Evolutionary conservation across 2,329 filamentous ascomycete genomes (phyloP).

Genomic region (Xenosphaeropsis pyriputrescens): DNA sequence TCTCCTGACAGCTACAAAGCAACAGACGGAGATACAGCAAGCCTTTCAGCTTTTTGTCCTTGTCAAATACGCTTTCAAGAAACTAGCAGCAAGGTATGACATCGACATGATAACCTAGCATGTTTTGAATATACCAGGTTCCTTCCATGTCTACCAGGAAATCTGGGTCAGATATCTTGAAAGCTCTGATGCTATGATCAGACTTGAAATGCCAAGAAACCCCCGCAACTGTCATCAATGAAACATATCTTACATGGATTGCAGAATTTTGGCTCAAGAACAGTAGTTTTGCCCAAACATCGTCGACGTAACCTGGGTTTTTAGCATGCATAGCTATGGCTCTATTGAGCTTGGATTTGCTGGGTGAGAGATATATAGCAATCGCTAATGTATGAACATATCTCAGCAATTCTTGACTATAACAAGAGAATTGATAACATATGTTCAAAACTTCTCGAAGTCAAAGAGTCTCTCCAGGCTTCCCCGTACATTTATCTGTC

Average conservation of each 20-base stretch:
- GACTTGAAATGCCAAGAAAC: conserved; percentile 45
- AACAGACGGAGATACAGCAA: conserved; percentile 32
- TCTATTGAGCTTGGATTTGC: conserved; percentile 24
- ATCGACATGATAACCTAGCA: conserved; percentile 29
- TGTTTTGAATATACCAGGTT: conserved; percentile 47
- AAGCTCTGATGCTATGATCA: conserved; percentile 15
- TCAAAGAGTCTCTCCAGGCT: conserved; percentile 46
- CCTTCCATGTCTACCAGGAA: conserved; percentile 48
- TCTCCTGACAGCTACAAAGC: conserved; percentile 2
- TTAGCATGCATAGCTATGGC: conserved; percentile 24
- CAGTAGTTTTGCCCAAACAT: conserved; percentile 35
- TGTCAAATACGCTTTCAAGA: conserved; percentile 44
- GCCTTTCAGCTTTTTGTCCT: conserved; percentile 27
- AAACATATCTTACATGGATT: conserved; percentile 33
- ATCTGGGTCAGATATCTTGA: conserved; percentile 24
- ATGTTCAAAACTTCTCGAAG: conserved; percentile 27
- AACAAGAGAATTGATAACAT: conserved; percentile 26
- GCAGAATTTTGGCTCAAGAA: conserved; percentile 31
- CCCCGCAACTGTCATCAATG: conserved; percentile 48
- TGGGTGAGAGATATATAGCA: conserved; percentile 34
- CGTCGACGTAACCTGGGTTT: conserved; percentile 47
- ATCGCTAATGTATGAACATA: conserved; percentile 49
- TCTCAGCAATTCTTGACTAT: conserved; percentile 35
- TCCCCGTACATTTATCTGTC: conserved; percentile 38
- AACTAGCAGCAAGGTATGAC: conserved; percentile 41